phyloP scores from a whole-genome alignment of 73 alveolate genomes.

The Tetrahymena elliotti region DNA sequence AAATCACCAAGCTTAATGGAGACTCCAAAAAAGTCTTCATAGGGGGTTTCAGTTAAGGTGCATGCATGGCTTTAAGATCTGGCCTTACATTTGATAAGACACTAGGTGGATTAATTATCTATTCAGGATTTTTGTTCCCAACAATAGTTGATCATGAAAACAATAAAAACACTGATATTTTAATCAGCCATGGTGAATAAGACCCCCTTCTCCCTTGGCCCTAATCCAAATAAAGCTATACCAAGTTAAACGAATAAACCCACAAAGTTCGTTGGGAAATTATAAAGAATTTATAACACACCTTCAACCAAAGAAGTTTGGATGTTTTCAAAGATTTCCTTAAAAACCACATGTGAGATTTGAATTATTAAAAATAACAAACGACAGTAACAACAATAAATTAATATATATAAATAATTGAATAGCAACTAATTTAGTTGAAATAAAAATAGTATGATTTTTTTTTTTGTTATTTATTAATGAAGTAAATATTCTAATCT shows the following conservation, averaged over 20 bases:
- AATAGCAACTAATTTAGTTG: too few species aligned
- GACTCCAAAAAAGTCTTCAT: conserved; percentile 5
- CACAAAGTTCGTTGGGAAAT: background rate
- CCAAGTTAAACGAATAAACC: background rate
- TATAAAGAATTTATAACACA: background rate
- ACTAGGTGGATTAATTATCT: background rate
- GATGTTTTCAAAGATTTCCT: background rate
- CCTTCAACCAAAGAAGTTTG: background rate
- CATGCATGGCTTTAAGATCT: conserved; percentile 14
- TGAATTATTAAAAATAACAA: background rate
- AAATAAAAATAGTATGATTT: too few species aligned
- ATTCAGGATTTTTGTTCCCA: conserved; percentile 1
- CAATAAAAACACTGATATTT: background rate
- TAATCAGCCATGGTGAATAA: background rate
- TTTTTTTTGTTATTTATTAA: too few species aligned
- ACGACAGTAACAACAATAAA: background rate
- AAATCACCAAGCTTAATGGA: background rate
- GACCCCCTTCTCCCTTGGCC: background rate
- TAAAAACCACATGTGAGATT: background rate
- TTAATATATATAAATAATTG: too few species aligned
- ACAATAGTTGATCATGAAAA: background rate
- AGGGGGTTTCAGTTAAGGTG: conserved; percentile 34
- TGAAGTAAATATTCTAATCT: too few species aligned
- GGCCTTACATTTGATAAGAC: conserved; percentile 7
- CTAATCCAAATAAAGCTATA: background rate